Evolutionary conservation across 176 grass and related monocot species (phyloP).

Genomic region (Oryza australiensis): DNA sequence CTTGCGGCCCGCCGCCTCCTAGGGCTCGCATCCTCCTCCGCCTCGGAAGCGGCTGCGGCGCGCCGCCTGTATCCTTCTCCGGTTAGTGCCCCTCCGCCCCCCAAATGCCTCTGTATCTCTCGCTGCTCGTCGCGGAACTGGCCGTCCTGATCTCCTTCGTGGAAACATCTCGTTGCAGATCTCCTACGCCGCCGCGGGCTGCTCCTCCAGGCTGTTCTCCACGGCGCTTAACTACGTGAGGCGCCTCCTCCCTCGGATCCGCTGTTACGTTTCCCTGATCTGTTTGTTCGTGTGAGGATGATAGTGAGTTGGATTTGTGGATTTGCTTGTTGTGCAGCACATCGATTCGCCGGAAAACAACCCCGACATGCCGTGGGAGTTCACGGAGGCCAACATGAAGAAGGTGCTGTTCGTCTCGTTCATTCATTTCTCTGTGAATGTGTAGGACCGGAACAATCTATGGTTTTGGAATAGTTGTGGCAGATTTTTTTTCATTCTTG

Average conservation of each 20-base stretch:
- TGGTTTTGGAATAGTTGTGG: slow-evolving; percentile 12
- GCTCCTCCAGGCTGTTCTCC: slow-evolving; percentile 55
- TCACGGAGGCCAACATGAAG: slow-evolving; percentile 68
- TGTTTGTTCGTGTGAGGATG: slow-evolving; percentile 8
- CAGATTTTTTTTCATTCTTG: background rate
- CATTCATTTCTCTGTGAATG: background rate
- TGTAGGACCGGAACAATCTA: background rate
- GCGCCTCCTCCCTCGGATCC: slow-evolving; percentile 31
- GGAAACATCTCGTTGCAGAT: slow-evolving; percentile 31
- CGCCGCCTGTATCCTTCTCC: slow-evolving; percentile 34
- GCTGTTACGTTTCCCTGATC: slow-evolving; percentile 33
- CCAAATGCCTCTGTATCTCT: background rate
- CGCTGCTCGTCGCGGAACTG: background rate
- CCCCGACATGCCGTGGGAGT: slow-evolving; percentile 67
- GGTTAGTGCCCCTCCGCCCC: slow-evolving; percentile 1
- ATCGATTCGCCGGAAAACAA: slow-evolving; percentile 92
- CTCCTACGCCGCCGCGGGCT: slow-evolving; percentile 22
- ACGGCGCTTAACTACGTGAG: slow-evolving; percentile 89
- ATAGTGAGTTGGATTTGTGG: slow-evolving; percentile 18
- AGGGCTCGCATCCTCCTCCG: slow-evolving; percentile 35
- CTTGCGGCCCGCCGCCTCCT: slow-evolving; percentile 63
- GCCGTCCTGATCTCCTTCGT: slow-evolving; percentile 18
- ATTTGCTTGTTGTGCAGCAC: slow-evolving; percentile 59
- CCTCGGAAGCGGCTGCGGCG: background rate
- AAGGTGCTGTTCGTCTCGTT: slow-evolving; percentile 47